Base-by-base conservation (phyloP, 192 early-diverging fungal species). In the Haplosporangium gracile region DNA sequence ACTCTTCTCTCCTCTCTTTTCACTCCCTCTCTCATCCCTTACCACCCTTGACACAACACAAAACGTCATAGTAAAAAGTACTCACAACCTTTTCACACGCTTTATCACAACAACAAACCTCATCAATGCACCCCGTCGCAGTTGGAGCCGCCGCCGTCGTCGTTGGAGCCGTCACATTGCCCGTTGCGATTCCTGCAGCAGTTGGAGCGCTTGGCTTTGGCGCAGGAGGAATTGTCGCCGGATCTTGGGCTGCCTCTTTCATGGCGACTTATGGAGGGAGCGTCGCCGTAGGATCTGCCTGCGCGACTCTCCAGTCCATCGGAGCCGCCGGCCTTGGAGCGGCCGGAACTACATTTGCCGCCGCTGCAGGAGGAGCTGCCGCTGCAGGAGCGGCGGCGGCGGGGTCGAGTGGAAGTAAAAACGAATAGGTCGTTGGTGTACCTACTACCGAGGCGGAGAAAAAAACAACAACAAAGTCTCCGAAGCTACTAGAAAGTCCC, bases 181-280 rank as follows among this genome's bases (percentile, higher is more conserved):
- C 78, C 20, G 1, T n/a, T 7, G 80, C 74, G 0, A 24, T 85
- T 22, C 36, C 34, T 16, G 20, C 7, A 0, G 42, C 29, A 9
- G 79, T 82, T 20, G 39, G 34, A 7, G 20, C 5, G 1, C 5
- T 69, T 24, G 84, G 80, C 7, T 86, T 82, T 43, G 74, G 81
- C 10, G 40, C 29, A 38, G 69, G 34, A 32, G 81, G 83, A 43
- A 82, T 85, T 38, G 74, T 45, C 8, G 43, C 79, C 22, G 72
- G 83, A 9, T 51, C 80, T 5, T 42, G 65, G 22, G 80, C 74
- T 0, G 80, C 83, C 29, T 83, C 60, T 20, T 24, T 76, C 2
- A 85, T 85, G 79, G 70, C 74, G 8, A 42, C 74, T 16, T 34
- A 82, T 38, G 60, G 68, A 34, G 81, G 80, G 4, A 9, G 32